Percentiles rank a stretch among this genome's conserved stretches.
Evolutionary conservation across 805 yeast genomes (phyloP).

Genomic region (Wickerhamiella nectarea): DNA sequence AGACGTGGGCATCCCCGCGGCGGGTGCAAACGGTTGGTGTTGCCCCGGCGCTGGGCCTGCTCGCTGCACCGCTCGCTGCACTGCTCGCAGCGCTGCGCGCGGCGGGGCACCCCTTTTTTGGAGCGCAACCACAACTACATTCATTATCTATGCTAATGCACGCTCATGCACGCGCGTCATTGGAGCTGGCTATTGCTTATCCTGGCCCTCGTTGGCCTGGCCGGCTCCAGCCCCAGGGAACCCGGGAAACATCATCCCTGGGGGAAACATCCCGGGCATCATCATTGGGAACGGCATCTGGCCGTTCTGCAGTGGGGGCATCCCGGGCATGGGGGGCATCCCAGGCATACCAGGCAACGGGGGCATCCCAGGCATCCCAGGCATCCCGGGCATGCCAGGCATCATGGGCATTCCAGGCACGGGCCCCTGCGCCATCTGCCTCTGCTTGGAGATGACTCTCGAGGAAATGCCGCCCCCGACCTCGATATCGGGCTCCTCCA

Average conservation of each 20-base stretch:
- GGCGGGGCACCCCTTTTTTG: too few species aligned
- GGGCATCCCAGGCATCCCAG: constrained; percentile 19
- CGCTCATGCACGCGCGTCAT: too few species aligned
- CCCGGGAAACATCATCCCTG: neutral
- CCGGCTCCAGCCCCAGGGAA: neutral
- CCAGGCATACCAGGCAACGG: constrained; percentile 19
- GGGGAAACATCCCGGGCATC: neutral
- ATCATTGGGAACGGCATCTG: neutral
- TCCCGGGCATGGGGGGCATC: constrained; percentile 21
- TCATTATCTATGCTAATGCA: too few species aligned
- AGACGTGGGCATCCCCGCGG: too few species aligned
- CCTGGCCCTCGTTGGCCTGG: neutral
- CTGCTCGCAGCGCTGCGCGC: too few species aligned
- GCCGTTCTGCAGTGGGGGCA: constrained; percentile 6
- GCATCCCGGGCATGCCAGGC: constrained; percentile 18
- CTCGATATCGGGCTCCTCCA: constrained; percentile 97
- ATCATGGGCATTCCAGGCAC: constrained; percentile 18
- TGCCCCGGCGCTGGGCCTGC: too few species aligned
- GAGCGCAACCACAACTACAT: too few species aligned
- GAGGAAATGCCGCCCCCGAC: constrained; percentile 90
- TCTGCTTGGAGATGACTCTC: neutral
- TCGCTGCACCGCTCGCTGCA: too few species aligned
- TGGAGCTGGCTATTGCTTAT: too few species aligned
- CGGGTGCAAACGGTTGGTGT: too few species aligned
- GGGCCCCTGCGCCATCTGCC: neutral